Evolutionary conservation across 2,329 filamentous ascomycete genomes (phyloP).

Genomic region (Achaetomium macrosporum): DNA sequence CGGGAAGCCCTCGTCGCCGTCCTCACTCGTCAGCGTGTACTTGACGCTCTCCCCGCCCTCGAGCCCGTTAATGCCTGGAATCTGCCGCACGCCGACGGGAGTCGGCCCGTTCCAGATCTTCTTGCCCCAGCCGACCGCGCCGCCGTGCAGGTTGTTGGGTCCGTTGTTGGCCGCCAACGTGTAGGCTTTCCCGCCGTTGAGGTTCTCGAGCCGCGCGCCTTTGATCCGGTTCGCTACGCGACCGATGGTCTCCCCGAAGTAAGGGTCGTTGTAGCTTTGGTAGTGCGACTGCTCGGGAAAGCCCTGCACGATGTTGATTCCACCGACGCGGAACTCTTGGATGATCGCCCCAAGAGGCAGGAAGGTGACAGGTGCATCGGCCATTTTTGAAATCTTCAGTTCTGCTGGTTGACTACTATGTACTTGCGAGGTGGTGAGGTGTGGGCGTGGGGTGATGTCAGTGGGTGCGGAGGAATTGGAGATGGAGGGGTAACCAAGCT

Average conservation of each 20-base stretch:
- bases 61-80: slow-evolving; percentile 46
- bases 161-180: slow-evolving; percentile 69
- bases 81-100: slow-evolving; percentile 45
- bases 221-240: slow-evolving; percentile 76
- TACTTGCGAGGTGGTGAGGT: not conserved
- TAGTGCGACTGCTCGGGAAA: slow-evolving; percentile 75
- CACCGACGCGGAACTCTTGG: slow-evolving; percentile 71
- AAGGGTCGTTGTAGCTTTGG: slow-evolving; percentile 65
- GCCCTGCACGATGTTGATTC: slow-evolving; percentile 80
- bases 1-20: slow-evolving; percentile 87
- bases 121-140: slow-evolving; percentile 73
- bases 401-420: not conserved
- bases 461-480: slow-evolving; percentile 1
- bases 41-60: slow-evolving; percentile 60
- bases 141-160: slow-evolving; percentile 69
- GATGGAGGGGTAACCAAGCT: not conserved
- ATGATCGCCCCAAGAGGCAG: slow-evolving; percentile 73
- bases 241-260: slow-evolving; percentile 92
- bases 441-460: slow-evolving; percentile 6
- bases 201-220: slow-evolving; percentile 59
- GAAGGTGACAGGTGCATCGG: slow-evolving; percentile 54
- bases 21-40: slow-evolving; percentile 61
- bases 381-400: slow-evolving; percentile 29
- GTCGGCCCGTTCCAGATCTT: slow-evolving; percentile 67
- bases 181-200: slow-evolving; percentile 67